Evolutionary conservation across 106 monocot genomes (phyloP), one percentile per base, ranked within the genome.

Genomic region (Dioscorea zingiberensis): DNA sequence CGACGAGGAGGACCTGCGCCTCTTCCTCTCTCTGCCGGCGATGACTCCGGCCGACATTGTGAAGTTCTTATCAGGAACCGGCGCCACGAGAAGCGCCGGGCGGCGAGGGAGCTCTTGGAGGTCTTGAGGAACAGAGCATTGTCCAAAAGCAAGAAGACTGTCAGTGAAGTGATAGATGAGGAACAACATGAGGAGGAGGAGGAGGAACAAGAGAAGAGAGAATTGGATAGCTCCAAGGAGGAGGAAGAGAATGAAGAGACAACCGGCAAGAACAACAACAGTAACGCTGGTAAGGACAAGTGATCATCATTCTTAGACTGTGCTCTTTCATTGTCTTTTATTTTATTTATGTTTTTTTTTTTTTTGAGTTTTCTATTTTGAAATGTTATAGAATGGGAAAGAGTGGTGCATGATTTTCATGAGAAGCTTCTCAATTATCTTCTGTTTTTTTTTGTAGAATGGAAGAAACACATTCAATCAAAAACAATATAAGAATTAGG

Each of bases 21-120:
- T n/a, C n/a, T n/a, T n/a, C n/a, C n/a, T n/a, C n/a, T n/a, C n/a
- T n/a, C n/a, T 32, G 22, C 79, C 84, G n/a, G 79, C 87, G 82
- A 92, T 85, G 18, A 92, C 87, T 0, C 87, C 91, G 47, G 91
- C 91, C 3, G 91, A 92, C 54, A 74, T 92, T 1, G 91, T 49
- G 91, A 92, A 74, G 69, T 92, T 44, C 66, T 92, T 63, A 92
- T 92, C 30, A 92, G 85, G 77, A 87, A 82, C 69, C 49, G 77
- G 55, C 57, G 81, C 63, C 51, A 45, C 21, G 79, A 80, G 22
- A 82, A 69, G 72, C 21, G 53, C 47, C 28, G 62, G 44, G 90
- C 83, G 1, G 57, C 83, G 69, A 44, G n/a, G 19, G 70, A 83
- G 78, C 58, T 83, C 14, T 28, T 90, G 15, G 67, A 48, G 47